Evolutionary conservation across 176 grass and related monocot genomes (phyloP), one percentile per base, ranked within the genome.

Genomic region (Stipa capillata): DNA sequence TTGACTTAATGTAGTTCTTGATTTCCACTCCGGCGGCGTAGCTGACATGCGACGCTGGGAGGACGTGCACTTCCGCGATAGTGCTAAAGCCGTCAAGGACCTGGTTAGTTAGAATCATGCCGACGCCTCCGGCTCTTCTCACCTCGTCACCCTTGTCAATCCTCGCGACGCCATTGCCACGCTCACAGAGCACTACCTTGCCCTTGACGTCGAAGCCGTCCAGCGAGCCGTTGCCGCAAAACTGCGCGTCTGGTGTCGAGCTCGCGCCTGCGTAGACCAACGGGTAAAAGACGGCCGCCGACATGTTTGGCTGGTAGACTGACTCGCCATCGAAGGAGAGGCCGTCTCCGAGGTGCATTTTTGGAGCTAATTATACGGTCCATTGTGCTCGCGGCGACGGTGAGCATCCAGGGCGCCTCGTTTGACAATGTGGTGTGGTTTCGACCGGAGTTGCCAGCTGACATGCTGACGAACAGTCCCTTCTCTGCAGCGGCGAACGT

Each of bases 101-200:
- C 28, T 29, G 10, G 57, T 91, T 91, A 6, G 71, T 7, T 16
- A 87, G 0, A 15, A 91, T 33, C 89, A 91, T 88, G 40, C 73
- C 81, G 41, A 20, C 23, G 20, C 81, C 89, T 2, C 89, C 81
- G 0, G 53, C 49, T 3, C 31, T 17, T 13, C 50, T 18, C 8
- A 91, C 62, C 2, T 44, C 79, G 37, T 17, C 48, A 0, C 40
- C 15, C 44, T 21, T 18, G 5, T 8, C 74, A 5, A 84, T 3
- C 18, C 34, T 57, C 17, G 8, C 2, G 5, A 56, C 1, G 8
- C 0, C 4, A 0, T 44, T 47, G 23, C 21, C 56, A 0, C 13
- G 27, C 5, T 65, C 44, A 53, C 88, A 90, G 8, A 88, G 53
- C 33, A 88, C 91, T 4, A 88, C 83, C 73, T 93, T 93, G 6